These are phyloP conservation scores for Ambrosia trifida DNA, from an alignment of 129 eudicot genomes.

Conservation along the genomic window DNA sequence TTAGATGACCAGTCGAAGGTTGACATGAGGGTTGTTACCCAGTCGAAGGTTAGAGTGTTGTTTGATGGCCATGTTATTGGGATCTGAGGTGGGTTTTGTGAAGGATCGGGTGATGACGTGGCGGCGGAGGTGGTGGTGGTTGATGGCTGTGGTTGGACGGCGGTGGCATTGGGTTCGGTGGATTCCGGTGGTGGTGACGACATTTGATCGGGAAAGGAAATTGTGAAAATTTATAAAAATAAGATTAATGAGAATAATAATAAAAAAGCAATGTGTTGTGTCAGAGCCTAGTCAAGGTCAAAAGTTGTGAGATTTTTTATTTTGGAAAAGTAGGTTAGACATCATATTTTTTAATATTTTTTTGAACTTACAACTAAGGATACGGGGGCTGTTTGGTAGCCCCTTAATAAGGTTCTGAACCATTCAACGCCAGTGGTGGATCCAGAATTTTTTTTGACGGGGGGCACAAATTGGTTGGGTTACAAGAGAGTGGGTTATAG, in stretches of 20 bases:
- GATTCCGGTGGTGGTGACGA: constrained; percentile 17
- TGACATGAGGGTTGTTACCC: constrained; percentile 59
- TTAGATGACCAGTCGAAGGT: constrained; percentile 74
- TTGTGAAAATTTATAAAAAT: neutral
- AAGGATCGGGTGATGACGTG: constrained; percentile 23
- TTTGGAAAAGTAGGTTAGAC: too few species aligned
- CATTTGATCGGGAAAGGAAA: constrained; percentile 2
- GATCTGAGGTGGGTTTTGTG: constrained; percentile 46
- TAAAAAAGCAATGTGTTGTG: too few species aligned
- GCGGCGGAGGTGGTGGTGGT: constrained; percentile 36
- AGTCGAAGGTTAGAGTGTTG: constrained; percentile 51
- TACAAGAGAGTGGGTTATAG: too few species aligned
- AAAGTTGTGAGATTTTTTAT: too few species aligned
- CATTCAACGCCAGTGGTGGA: too few species aligned
- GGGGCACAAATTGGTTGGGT: too few species aligned
- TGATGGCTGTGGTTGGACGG: constrained; percentile 43
- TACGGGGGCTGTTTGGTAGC: too few species aligned
- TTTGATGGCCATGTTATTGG: constrained; percentile 77
- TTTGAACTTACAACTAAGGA: too few species aligned
- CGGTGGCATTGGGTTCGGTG: constrained; percentile 21
- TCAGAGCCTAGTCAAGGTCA: too few species aligned
- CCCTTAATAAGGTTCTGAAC: too few species aligned
- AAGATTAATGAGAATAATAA: neutral
- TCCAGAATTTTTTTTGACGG: too few species aligned
- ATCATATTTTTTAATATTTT: too few species aligned